These are phyloP conservation scores for Posidonia oceanica DNA, from an alignment of 116 monocot genomes.

Conservation along the genomic window DNA sequence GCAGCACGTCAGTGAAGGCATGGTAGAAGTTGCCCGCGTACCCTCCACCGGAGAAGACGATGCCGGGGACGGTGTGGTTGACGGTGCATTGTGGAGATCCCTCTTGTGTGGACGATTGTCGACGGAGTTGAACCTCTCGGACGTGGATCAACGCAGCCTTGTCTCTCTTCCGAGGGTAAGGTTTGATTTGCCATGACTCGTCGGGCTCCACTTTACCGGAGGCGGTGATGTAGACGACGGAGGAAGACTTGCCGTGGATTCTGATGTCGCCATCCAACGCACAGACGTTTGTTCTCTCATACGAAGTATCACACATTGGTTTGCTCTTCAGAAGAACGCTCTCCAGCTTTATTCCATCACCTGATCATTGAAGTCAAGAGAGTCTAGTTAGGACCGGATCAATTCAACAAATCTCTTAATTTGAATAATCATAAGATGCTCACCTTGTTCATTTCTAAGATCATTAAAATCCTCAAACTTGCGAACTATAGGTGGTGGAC, in stretches of 20 bases:
- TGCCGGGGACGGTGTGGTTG: slow-evolving; percentile 15
- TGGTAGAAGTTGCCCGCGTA: slow-evolving; percentile 37
- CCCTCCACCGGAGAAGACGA: slow-evolving; percentile 38
- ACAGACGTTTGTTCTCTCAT: slow-evolving; percentile 28
- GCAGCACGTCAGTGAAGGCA: slow-evolving; percentile 28
- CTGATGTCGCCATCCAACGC: slow-evolving; percentile 20
- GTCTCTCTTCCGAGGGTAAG: slow-evolving; percentile 13
- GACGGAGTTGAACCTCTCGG: slow-evolving; percentile 9
- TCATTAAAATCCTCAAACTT: neutral
- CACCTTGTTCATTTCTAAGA: neutral
- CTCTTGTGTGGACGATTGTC: neutral
- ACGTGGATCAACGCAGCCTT: slow-evolving; percentile 6
- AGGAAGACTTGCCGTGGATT: slow-evolving; percentile 15
- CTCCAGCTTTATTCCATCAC: neutral
- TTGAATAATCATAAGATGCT: too few relatives aligned
- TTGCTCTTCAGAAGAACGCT: slow-evolving; percentile 5
- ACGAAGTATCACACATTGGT: slow-evolving; percentile 19
- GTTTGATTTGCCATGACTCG: slow-evolving; percentile 5
- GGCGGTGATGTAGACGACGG: slow-evolving; percentile 2
- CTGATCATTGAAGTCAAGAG: neutral
- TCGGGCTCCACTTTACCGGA: neutral
- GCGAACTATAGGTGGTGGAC: too few relatives aligned
- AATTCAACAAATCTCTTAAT: too few relatives aligned
- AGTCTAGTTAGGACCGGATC: too few relatives aligned
- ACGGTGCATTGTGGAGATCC: slow-evolving; percentile 8